Percentiles rank a stretch among this genome's conserved stretches.
Conservation (phyloP, 192 early-diverging fungal genomes). For the Chytriomyces sp. region DNA sequence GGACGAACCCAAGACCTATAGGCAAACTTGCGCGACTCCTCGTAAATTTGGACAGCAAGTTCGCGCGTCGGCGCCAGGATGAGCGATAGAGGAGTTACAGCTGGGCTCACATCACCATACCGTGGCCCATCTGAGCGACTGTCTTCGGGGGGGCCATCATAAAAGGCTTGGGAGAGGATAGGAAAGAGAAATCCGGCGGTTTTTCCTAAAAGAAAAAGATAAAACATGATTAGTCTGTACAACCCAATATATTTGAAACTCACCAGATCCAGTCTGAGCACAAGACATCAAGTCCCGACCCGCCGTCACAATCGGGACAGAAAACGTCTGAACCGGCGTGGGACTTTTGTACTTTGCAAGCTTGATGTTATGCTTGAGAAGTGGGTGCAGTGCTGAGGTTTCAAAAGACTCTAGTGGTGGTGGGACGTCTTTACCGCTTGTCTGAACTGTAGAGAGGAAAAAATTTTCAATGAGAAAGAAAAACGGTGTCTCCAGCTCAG, state of each 20-base stretch:
- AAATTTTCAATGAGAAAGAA: too few relatives aligned
- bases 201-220: slow-evolving; percentile 67
- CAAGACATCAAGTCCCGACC: slow-evolving; percentile 98
- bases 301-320: slow-evolving; percentile 74
- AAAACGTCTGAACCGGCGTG: slow-evolving; percentile 91
- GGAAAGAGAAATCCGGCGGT: slow-evolving; percentile 98
- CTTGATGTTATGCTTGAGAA: slow-evolving; percentile 88
- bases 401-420: slow-evolving; percentile 65
- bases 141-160: slow-evolving; percentile 61
- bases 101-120: slow-evolving; percentile 39
- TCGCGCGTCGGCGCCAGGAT: slow-evolving; percentile 95
- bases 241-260: slow-evolving; percentile 7
- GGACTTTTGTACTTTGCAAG: slow-evolving; percentile 84
- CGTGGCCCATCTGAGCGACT: slow-evolving; percentile 32
- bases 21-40: slow-evolving; percentile 76
- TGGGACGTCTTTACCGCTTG: slow-evolving; percentile 60
- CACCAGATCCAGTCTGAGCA: slow-evolving; percentile 88
- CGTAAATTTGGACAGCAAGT: slow-evolving; percentile 91
- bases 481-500: not conserved
- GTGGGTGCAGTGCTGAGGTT: slow-evolving; percentile 74
- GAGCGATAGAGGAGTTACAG: slow-evolving; percentile 72
- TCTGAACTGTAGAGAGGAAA: slow-evolving; percentile 64
- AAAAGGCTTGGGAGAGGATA: slow-evolving; percentile 89
- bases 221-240: not conserved
- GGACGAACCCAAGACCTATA: slow-evolving; percentile 88